These are phyloP conservation scores for Effrenium voratum DNA, from an alignment of 73 alveolate genomes.

Conservation along the genomic window DNA sequence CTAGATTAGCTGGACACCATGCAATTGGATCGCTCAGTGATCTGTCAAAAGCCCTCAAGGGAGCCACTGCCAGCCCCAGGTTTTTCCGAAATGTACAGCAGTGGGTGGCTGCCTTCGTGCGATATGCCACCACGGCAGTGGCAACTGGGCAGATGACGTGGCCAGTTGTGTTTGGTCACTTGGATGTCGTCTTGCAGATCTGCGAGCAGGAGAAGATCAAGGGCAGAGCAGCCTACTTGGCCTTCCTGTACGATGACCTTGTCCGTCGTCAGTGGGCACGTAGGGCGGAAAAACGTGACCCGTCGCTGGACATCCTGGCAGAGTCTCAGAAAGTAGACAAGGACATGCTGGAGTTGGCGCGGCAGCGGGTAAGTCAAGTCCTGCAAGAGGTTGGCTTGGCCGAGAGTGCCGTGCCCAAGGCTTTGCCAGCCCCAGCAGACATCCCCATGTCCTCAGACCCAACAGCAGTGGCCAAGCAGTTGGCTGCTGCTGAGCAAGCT, in stretches of 20 bases:
- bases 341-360: not conserved
- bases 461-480: not conserved
- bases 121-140: not conserved
- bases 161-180: not conserved
- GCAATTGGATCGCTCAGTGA: conserved; percentile 4
- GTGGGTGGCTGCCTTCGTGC: not conserved
- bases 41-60: not conserved
- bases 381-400: not conserved
- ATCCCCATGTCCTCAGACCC: not conserved
- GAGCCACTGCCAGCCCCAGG: conserved; percentile 27
- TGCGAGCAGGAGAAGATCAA: conserved; percentile 2
- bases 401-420: not conserved
- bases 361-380: not conserved
- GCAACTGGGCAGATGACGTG: conserved; percentile 9
- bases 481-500: conserved; percentile 50
- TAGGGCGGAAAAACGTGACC: conserved; percentile 36
- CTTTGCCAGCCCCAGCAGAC: not conserved
- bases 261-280: not conserved
- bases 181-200: not conserved
- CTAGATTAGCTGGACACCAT: not conserved
- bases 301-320: not conserved
- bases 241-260: conserved; percentile 17
- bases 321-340: conserved; percentile 43
- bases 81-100: conserved; percentile 1
- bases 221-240: not conserved